Evolutionary conservation across 225 moss, liverwort and hornwort species (phyloP).

Genomic region (Sphagnum contortum): DNA sequence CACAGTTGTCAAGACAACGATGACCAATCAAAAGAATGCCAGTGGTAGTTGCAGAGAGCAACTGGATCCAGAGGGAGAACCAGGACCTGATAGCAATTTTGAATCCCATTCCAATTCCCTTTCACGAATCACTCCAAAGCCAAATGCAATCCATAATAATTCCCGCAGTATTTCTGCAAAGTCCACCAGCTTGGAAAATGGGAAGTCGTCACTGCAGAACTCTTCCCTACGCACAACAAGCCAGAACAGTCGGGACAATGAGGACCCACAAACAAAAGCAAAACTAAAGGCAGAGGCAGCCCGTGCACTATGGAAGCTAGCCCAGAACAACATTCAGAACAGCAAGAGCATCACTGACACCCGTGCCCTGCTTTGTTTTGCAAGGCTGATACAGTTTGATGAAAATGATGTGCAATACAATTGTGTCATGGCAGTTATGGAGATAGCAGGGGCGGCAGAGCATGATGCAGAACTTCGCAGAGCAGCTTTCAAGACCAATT

Average conservation of each 20-base stretch:
- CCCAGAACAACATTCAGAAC: constrained; percentile 51
- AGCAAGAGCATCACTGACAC: constrained; percentile 76
- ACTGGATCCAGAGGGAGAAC: constrained; percentile 19
- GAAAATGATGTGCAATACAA: constrained; percentile 45
- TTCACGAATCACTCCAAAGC: constrained; percentile 1
- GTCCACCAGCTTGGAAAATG: constrained; percentile 8
- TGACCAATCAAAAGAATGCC: constrained; percentile 18
- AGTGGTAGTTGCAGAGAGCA: constrained; percentile 4
- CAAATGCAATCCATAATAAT: constrained; percentile 2
- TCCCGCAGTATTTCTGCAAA: constrained; percentile 4
- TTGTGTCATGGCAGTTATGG: constrained; percentile 66
- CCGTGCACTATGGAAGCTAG: constrained; percentile 68
- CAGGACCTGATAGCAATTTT: constrained; percentile 5
- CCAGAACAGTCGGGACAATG: constrained; percentile 44
- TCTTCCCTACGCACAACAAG: constrained; percentile 25
- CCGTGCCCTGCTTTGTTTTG: constrained; percentile 65
- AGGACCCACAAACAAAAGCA: constrained; percentile 61
- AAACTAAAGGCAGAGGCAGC: constrained; percentile 56
- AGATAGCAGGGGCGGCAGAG: constrained; percentile 54
- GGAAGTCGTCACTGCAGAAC: constrained; percentile 12
- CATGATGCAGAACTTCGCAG: constrained; percentile 47
- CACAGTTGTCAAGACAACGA: constrained; percentile 30
- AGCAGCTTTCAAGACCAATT: constrained; percentile 70
- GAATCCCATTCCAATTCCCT: neutral
- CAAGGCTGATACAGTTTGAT: constrained; percentile 65